Percentiles rank a stretch among this genome's conserved stretches.
Conservation (phyloP, 257 asterid genomes). For the Solanum peruvianum region DNA sequence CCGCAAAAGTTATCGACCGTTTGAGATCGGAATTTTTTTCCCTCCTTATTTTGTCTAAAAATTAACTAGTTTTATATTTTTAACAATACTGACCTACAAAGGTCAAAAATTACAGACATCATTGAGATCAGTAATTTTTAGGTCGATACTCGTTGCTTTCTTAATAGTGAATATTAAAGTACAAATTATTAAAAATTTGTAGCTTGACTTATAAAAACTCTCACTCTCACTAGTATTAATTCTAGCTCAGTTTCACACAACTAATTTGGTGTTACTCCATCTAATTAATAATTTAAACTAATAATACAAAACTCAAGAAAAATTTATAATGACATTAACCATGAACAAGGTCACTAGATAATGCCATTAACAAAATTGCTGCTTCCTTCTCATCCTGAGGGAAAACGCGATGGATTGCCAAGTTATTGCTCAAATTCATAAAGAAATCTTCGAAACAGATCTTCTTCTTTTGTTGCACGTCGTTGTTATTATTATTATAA, state of each 20-base stretch:
- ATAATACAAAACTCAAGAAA: background rate
- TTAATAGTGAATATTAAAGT: background rate
- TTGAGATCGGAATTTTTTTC: no score
- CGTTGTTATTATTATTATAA: background rate
- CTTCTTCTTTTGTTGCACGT: constrained; percentile 14
- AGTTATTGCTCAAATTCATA: constrained; percentile 53
- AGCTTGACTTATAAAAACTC: background rate
- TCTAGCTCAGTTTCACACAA: background rate
- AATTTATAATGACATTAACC: constrained; percentile 11
- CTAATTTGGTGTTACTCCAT: background rate
- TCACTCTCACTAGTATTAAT: background rate
- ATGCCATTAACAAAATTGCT: constrained; percentile 84
- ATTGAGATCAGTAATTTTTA: no score
- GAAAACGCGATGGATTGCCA: constrained; percentile 55
- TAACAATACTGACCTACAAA: no score
- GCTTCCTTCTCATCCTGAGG: constrained; percentile 97
- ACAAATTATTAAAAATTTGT: background rate
- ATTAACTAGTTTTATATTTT: no score
- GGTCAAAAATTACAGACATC: no score
- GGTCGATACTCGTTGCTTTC: no score
- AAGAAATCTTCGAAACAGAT: constrained; percentile 66
- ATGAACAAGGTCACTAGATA: constrained; percentile 75
- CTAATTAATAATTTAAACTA: background rate
- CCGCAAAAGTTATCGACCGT: rapidly evolving
- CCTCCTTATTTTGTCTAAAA: no score